phyloP scores from a whole-genome alignment of 768 basidiomycete species.

The Rhodocollybia butyracea region DNA sequence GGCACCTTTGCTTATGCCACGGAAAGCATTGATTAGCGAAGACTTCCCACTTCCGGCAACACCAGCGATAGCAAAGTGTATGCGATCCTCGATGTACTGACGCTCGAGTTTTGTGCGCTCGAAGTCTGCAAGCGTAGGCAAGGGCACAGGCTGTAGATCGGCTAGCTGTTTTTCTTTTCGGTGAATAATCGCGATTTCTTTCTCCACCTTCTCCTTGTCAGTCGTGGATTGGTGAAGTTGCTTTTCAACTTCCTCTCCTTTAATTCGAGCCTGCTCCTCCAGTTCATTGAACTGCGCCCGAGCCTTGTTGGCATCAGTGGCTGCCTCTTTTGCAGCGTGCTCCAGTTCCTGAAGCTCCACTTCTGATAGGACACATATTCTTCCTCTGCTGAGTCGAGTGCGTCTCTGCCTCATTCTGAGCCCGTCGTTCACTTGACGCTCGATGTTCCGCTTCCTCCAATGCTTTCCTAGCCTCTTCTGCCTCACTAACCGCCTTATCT shows the following conservation, averaged over 20 bases:
- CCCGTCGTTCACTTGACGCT: neutral
- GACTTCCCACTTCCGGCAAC: constrained; percentile 33
- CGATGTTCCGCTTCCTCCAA: neutral
- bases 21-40: constrained; percentile 33
- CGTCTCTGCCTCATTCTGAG: neutral
- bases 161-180: constrained; percentile 12
- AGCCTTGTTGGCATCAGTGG: neutral
- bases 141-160: constrained; percentile 26
- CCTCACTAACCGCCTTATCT: neutral
- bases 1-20: constrained; percentile 23
- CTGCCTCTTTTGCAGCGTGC: neutral
- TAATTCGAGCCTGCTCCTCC: neutral
- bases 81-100: constrained; percentile 19
- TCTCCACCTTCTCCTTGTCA: constrained; percentile 5
- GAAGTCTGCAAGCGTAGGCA: constrained; percentile 23
- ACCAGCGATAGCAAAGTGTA: constrained; percentile 32
- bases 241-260: neutral
- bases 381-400: too few relatives aligned
- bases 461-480: constrained; percentile 2
- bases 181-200: constrained; percentile 1
- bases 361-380: neutral
- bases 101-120: constrained; percentile 5
- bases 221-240: neutral
- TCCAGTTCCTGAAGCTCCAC: neutral
- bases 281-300: neutral